Evolutionary conservation across 495 filamentous ascomycete species (phyloP).

Genomic region (Penicillium antarcticum): DNA sequence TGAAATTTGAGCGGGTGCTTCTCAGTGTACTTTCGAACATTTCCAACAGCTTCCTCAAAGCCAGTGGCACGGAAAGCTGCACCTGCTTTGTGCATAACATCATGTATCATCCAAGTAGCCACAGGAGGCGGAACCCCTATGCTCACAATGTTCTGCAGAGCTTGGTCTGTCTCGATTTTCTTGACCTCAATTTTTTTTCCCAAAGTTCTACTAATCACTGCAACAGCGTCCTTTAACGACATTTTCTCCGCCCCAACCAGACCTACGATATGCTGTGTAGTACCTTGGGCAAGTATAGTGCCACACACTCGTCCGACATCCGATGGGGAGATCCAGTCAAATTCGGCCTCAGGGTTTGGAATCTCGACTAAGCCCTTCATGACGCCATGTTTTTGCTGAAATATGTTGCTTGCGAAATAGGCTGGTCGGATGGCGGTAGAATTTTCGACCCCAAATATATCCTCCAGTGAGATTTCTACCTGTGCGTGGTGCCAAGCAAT

Average conservation of each 20-base stretch:
- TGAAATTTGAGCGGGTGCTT: constrained; percentile 39
- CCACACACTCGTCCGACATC: constrained; percentile 14
- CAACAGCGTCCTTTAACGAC: constrained; percentile 4
- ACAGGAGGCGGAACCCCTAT: neutral
- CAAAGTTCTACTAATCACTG: constrained; percentile 1
- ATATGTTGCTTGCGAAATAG: constrained; percentile 14
- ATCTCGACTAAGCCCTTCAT: constrained; percentile 3
- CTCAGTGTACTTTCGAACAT: constrained; percentile 11
- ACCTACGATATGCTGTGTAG: constrained; percentile 6
- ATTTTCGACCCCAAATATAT: constrained; percentile 12
- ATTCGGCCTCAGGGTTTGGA: neutral
- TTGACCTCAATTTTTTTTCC: constrained; percentile 7
- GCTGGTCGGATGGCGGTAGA: constrained; percentile 11
- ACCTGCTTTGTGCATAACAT: neutral
- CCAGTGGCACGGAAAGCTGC: neutral
- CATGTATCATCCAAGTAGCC: constrained; percentile 3
- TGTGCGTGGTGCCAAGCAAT: constrained; percentile 10
- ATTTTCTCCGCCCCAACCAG: constrained; percentile 8
- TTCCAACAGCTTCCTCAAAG: neutral
- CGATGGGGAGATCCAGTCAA: constrained; percentile 15
- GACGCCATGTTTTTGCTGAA: constrained; percentile 4
- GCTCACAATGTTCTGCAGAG: neutral
- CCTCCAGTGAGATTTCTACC: constrained; percentile 15
- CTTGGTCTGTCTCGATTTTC: constrained; percentile 1
- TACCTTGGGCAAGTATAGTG: constrained; percentile 1